These are phyloP conservation scores for Moringa oleifera DNA, from an alignment of 345 rosid species.

Conservation along the genomic window DNA sequence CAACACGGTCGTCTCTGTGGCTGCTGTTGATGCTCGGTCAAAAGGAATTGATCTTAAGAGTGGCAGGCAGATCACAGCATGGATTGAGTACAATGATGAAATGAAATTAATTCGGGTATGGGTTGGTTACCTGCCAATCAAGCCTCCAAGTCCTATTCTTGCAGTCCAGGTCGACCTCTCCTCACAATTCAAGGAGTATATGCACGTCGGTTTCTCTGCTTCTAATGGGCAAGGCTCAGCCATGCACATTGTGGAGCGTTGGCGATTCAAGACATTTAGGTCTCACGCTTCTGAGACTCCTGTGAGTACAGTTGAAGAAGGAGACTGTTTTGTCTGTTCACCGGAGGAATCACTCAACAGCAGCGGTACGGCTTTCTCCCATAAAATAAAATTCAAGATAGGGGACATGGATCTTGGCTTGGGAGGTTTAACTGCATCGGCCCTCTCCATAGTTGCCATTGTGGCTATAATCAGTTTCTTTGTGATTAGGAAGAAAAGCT, in stretches of 20 bases:
- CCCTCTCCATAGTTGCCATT: conserved; percentile 28
- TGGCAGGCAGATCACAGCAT: conserved; percentile 49
- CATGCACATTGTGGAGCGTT: conserved; percentile 43
- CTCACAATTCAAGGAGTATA: conserved; percentile 49
- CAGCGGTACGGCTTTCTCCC: background rate
- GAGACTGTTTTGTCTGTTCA: conserved; percentile 49
- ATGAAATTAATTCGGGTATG: conserved; percentile 56
- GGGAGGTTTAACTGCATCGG: conserved; percentile 35
- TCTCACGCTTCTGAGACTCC: conserved; percentile 21
- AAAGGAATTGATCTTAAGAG: conserved; percentile 58
- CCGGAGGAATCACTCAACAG: conserved; percentile 21
- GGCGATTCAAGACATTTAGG: conserved; percentile 60
- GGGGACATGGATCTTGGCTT: conserved; percentile 35
- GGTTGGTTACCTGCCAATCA: conserved; percentile 43
- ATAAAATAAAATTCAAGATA: background rate
- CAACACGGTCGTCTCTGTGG: conserved; percentile 43
- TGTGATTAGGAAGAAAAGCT: conserved; percentile 28
- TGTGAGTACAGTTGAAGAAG: conserved; percentile 30
- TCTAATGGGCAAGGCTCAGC: conserved; percentile 74
- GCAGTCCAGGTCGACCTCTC: conserved; percentile 58
- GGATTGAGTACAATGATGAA: conserved; percentile 67
- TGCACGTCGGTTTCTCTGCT: conserved; percentile 86
- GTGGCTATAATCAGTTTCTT: conserved; percentile 22
- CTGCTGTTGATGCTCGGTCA: conserved; percentile 40
- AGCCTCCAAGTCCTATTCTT: conserved; percentile 55